Evolutionary conservation across 768 basidiomycete species (phyloP), one percentile per base, ranked within the genome.

Genomic region (Coprinellus micaceus): DNA sequence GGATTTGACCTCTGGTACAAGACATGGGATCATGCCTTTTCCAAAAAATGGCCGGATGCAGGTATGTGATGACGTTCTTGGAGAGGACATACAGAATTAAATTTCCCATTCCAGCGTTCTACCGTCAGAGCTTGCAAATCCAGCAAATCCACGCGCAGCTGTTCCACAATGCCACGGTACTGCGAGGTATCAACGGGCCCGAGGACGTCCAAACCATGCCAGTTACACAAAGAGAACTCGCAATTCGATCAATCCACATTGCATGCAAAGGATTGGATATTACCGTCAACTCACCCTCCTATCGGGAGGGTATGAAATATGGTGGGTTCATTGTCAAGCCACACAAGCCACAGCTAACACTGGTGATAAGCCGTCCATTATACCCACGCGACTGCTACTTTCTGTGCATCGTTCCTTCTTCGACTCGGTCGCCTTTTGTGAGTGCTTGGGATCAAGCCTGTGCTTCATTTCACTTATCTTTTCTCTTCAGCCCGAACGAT

Each of bases 371-470:
- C 92, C 15, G 89, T 94, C n/a, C 87, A 91, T 66, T 89, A 90
- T 64, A 89, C 89, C 13, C 94, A 98, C 66, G 91, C 91, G 40
- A 91, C 92, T 26, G 94, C 94, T 4, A 96, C 94, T 0, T 98
- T 98, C 72, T 83, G 91, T 21, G 94, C 94, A 12, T 91, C 92
- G 3, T 89, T 98, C 70, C 77, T 96, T 57, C 77, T 98, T 48
- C 86, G 94, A 29, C 76, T 97, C 47, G 84, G 87, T 36, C 84
- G 94, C 24, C 77, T 98, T 39, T 95, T 97, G 91, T 93, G 66
- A 71, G 90, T 72, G 10, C 17, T 28, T 12, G 19, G 53, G 10
- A 5, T 19, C 30, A 44, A 28, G 25, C 30, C 50, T n/a, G 5
- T 1, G 21, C 26, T 25, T 24, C 9, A 45, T 22, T 24, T 4